These are phyloP conservation scores for Chytridium lagenaria DNA, from an alignment of 371 early-diverging fungal genomes.

Conservation along the genomic window DNA sequence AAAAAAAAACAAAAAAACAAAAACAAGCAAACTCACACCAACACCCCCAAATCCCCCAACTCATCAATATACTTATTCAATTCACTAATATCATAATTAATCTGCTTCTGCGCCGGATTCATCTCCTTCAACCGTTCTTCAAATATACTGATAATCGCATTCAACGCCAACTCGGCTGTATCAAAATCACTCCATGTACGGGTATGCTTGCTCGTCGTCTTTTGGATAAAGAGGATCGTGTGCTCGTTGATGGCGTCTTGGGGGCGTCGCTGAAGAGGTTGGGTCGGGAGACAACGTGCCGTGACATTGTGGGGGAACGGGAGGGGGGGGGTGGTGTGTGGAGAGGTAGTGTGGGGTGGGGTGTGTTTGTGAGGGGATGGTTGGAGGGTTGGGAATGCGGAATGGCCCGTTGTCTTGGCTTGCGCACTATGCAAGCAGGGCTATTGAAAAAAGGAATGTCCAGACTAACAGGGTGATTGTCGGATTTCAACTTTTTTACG, in stretches of 20 bases:
- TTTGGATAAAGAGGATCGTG: constrained; percentile 13
- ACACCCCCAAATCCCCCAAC: constrained; percentile 15
- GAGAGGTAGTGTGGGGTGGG: too few relatives aligned
- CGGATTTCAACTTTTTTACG: too few relatives aligned
- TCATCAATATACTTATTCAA: constrained; percentile 23
- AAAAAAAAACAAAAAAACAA: not conserved
- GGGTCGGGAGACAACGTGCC: not conserved
- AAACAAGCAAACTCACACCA: constrained; percentile 9
- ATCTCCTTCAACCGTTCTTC: constrained; percentile 21
- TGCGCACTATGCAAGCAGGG: too few relatives aligned
- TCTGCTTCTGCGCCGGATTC: constrained; percentile 17
- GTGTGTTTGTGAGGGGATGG: too few relatives aligned
- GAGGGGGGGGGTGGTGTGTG: not conserved
- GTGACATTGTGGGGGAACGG: not conserved
- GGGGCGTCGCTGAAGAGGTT: not conserved
- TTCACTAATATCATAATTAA: constrained; percentile 18
- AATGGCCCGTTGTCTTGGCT: too few relatives aligned
- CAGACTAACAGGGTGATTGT: too few relatives aligned
- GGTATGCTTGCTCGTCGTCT: constrained; percentile 11
- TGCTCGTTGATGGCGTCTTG: constrained; percentile 1
- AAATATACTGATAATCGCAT: constrained; percentile 17
- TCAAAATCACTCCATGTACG: constrained; percentile 19
- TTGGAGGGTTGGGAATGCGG: too few relatives aligned
- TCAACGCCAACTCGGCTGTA: not conserved
- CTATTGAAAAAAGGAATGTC: too few relatives aligned